Evolutionary conservation across 371 early-diverging fungal species (phyloP), one percentile per base, ranked within the genome.

Genomic region (Smittium culicis): DNA sequence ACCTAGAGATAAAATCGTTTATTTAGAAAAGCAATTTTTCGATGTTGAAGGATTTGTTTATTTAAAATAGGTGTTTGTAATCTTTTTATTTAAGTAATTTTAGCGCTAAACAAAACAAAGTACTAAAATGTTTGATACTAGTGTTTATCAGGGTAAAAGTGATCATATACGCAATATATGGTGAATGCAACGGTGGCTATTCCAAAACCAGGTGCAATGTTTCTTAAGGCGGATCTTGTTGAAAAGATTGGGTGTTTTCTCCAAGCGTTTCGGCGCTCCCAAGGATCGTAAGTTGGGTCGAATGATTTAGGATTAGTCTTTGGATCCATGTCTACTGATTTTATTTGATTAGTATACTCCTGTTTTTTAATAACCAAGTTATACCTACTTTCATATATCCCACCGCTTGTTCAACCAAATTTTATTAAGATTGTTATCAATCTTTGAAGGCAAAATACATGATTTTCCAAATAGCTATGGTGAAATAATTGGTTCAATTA

Each of bases 201-300:
- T 68, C 89, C 88, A 54, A 92, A 77, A 35, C 94, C 94, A n/a
- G 94, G 94, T 74, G 87, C 83, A 75, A 86, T 74, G 73, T 81
- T 81, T 59, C 79, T 78, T 61, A 89, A 69, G 72, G 86, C 80
- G 70, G 79, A 76, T 35, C 73, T 64, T 65, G 76, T 77, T 32
- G 86, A 84, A 74, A 90, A 93, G 75, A 88, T 82, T 61, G 86
- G 83, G 73, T 86, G 80, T 70, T 81, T 83, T 69, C 94, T 87
- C 92, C 92, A 93, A 64, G 86, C 86, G 70, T 93, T 92, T 69
- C 90, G 86, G 69, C 78, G 72, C 56, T 86, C 88, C 93, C 93
- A 93, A 32, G 93, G 93, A 72, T 89, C 88, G 70, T 77, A 75
- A 28, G 62, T 34, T 31, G 62, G 62, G 30, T 62, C 62, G 62